Base-by-base conservation (phyloP, 805 yeast species). In the Ogataea siamensis region DNA sequence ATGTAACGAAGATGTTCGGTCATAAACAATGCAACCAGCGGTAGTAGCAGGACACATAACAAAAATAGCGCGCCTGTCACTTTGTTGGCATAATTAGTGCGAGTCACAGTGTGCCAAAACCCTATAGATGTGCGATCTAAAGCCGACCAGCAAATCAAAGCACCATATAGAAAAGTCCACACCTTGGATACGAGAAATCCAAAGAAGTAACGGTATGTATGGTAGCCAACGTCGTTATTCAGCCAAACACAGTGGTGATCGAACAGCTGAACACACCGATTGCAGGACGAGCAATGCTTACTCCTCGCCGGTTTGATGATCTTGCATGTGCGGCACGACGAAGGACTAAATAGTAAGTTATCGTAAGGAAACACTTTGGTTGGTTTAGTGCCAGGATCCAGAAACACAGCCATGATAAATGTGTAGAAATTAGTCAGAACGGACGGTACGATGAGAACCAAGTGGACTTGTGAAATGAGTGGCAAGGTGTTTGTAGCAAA, bases 211-310 rank as follows among this genome's bases (percentile, higher is more conserved):
- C 66, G 60, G 53, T 72, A 76, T 42, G 75, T 76, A 33, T 67
- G 58, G 45, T 70, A 67, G 2, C 80, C 82, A 34, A 76, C 66
- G 50, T 80, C 78, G 49, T 74, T 75, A 49, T 76, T 76, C 21
- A 76, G 51, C 63, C 73, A 76, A 7, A 68, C 49, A 49, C 82
- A 76, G 52, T 76, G 82, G 51, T 76, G 82, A 41, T 87, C 96
- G 50, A 76, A 82, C 32, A 73, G 50, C 8, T 74, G 57, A 13
- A 84, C 66, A 53, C 95, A 87, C 6, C 67, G 66, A 45, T 76
- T 75, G 60, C 95, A 87, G 3, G 66, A 66, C 1, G 79, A 67
- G 53, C 95, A 87, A 58, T 87, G 95, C 45, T 83, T 79, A 5
- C 87, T 67, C 40, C 94, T 64, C 2, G 94, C 87, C 10, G 85